These are phyloP conservation scores for Lepidium africanum DNA, from an alignment of 345 rosid genomes.

Conservation along the genomic window DNA sequence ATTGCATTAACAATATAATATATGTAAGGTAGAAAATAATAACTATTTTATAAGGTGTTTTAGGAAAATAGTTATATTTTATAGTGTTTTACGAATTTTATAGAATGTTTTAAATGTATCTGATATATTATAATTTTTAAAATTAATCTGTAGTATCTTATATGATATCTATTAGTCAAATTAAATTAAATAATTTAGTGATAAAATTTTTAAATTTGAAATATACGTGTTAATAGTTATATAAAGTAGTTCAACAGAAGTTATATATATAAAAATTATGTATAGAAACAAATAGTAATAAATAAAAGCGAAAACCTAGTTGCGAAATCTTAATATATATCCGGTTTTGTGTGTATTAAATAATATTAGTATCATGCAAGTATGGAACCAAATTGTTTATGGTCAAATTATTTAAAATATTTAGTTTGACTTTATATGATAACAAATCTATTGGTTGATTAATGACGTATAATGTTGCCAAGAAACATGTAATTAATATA, in stretches of 20 bases:
- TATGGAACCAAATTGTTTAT: not conserved
- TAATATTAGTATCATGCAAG: not conserved
- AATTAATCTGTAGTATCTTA: no score
- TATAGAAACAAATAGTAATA: not conserved
- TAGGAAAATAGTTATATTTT: no score
- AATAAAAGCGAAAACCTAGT: not conserved
- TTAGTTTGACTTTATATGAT: conserved; percentile 1
- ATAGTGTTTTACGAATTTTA: no score
- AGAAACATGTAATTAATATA: not conserved
- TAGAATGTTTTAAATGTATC: no score
- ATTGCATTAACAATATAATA: not conserved
- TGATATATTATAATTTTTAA: no score
- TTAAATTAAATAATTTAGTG: no score
- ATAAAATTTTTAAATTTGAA: no score
- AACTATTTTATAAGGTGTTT: no score
- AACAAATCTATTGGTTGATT: not conserved
- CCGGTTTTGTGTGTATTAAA: not conserved
- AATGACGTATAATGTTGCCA: conserved; percentile 12
- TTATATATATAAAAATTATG: not conserved
- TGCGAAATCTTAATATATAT: not conserved
- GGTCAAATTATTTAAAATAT: not conserved
- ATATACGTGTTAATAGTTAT: not conserved
- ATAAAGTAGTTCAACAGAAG: not conserved
- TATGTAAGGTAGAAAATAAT: not conserved
- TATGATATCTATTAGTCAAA: no score